Evolutionary conservation across 163 green algal species (phyloP), one percentile per base, ranked within the genome.

Genomic region (Coccomyxa subellipsoidea): DNA sequence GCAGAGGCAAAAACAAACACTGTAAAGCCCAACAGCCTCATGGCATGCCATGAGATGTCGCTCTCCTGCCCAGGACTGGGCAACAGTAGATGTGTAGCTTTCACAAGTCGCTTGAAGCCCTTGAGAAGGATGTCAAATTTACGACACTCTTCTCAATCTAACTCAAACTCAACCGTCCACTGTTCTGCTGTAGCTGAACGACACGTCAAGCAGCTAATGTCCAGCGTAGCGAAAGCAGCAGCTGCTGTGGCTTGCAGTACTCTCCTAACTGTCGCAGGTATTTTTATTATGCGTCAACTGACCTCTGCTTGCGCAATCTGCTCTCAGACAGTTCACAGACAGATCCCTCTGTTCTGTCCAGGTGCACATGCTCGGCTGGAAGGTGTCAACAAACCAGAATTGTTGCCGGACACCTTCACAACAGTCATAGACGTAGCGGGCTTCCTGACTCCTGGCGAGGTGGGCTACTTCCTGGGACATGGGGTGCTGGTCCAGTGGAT

Each of bases 361-460:
- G 86, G 83, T 47, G 92, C 90, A 27, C 35, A 71, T 23, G 95
- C 95, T 0, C 87, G 96, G 18, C 87, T 94, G 18, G 94, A 96
- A 80, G 95, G 95, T 36, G 96, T 99, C 12, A 99, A 99, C 89
- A 94, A 95, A 79, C 96, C 96, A 2, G 95, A 99, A 39, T 91
- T 99, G 54, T 89, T 99, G 66, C 96, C 96, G n/a, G 90, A 86
- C 18, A 85, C 92, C 37, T 81, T 90, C 59, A 94, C 89, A 0
- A 86, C 91, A 7, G 92, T 99, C 7, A 98, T 99, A 78, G 96
- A 99, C 82, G 93, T 99, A 2, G 96, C 96, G 18, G 96, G 94
- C 31, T 99, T 98, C 85, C 88, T 99, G 29, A 97, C 96, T 0
- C 77, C 89, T 6, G 94, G 93, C 10, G 94, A 99, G 92, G 94